These are phyloP conservation scores for Ustulina deusta DNA, from an alignment of 2,329 filamentous ascomycete genomes.

Conservation along the genomic window DNA sequence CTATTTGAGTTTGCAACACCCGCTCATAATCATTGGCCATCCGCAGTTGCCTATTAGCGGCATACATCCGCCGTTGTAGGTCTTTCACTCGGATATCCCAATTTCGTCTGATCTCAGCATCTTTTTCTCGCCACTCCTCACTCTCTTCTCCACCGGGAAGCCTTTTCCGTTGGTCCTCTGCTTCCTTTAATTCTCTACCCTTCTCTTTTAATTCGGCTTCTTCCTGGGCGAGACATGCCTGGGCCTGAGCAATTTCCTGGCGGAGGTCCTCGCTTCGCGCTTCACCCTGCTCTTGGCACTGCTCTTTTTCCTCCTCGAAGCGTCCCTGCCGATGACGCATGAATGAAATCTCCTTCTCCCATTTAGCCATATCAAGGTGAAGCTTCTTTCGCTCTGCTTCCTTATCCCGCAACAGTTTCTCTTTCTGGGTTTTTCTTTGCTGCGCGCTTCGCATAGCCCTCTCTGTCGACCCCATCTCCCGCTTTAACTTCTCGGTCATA, in stretches of 20 bases:
- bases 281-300: constrained; percentile 64
- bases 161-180: constrained; percentile 77
- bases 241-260: constrained; percentile 68
- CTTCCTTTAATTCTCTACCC: constrained; percentile 75
- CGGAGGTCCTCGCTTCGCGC: constrained; percentile 64
- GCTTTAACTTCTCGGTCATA: constrained; percentile 84
- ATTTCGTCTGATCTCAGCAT: constrained; percentile 64
- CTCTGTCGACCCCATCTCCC: constrained; percentile 82
- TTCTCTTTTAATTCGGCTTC: constrained; percentile 81
- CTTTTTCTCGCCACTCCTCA: constrained; percentile 65
- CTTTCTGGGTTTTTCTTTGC: constrained; percentile 81
- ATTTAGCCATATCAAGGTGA: constrained; percentile 75
- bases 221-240: constrained; percentile 72
- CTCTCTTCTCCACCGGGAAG: constrained; percentile 72
- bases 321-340: constrained; percentile 68
- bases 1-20: constrained; percentile 61
- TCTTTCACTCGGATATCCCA: constrained; percentile 67
- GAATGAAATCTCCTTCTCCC: constrained; percentile 71
- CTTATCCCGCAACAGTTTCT: constrained; percentile 77
- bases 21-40: constrained; percentile 62
- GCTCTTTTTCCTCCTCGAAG: constrained; percentile 66
- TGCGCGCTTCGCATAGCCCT: constrained; percentile 84
- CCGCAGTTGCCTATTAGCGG: constrained; percentile 61
- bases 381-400: constrained; percentile 75
- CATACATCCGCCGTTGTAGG: constrained; percentile 62